These are phyloP conservation scores for Capillidium heterosporum DNA, from an alignment of 371 early-diverging fungal genomes.

Conservation along the genomic window DNA sequence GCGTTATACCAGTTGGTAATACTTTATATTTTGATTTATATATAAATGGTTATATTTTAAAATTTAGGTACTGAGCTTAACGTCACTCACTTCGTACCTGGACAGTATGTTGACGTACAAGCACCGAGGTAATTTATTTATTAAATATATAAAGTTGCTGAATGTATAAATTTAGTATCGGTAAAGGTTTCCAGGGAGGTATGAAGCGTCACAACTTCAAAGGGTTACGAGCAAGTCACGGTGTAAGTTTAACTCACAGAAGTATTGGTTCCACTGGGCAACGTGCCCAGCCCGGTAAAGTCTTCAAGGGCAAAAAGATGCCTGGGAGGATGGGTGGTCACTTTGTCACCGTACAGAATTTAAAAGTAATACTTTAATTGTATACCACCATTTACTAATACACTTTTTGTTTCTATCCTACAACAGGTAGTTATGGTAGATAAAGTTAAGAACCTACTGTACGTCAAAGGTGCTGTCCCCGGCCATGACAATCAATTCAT, in stretches of 20 bases:
- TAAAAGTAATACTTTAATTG: constrained; percentile 27
- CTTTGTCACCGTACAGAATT: constrained; percentile 56
- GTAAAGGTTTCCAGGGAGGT: constrained; percentile 93
- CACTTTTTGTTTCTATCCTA: not conserved
- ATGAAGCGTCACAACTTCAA: constrained; percentile 94
- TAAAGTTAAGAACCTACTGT: constrained; percentile 58
- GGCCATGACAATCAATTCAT: constrained; percentile 74
- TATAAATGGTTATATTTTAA: not conserved
- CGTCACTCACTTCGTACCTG: constrained; percentile 81
- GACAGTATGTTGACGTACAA: constrained; percentile 84
- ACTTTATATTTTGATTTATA: not conserved
- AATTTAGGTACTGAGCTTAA: constrained; percentile 37
- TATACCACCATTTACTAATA: not conserved
- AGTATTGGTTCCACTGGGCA: constrained; percentile 90
- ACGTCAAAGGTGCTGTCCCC: constrained; percentile 83
- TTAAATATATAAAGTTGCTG: not conserved
- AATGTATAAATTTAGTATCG: constrained; percentile 32
- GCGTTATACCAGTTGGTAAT: constrained; percentile 57
- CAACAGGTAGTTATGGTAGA: constrained; percentile 70
- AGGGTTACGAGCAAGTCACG: constrained; percentile 87
- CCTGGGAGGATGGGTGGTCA: constrained; percentile 89
- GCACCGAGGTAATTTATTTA: constrained; percentile 44
- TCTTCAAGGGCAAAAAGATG: constrained; percentile 96
- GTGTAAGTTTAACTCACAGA: constrained; percentile 81
- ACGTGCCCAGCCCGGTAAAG: constrained; percentile 73